These are phyloP conservation scores for Macrolepiota albuminosa DNA, from an alignment of 768 basidiomycete genomes.

Conservation along the genomic window DNA sequence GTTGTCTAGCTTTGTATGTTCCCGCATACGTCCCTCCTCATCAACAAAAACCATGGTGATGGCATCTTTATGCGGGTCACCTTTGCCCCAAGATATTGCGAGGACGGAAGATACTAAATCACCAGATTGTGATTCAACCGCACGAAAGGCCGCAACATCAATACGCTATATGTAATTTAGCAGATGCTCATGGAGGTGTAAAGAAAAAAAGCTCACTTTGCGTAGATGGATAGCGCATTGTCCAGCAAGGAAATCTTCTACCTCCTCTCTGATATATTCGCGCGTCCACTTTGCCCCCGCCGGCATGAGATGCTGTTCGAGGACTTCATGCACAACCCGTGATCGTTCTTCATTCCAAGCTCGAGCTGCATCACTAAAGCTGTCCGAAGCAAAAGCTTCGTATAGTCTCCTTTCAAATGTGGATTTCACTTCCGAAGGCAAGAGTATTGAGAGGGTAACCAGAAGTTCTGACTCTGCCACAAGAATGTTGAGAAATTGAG, in stretches of 20 bases:
- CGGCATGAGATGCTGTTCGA: conserved; percentile 82
- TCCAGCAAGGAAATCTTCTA: conserved; percentile 76
- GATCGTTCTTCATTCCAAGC: conserved; percentile 90
- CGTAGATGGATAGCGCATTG: conserved; percentile 66
- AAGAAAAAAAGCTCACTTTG: conserved; percentile 45
- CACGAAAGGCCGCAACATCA: conserved; percentile 72
- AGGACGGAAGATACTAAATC: conserved; percentile 77
- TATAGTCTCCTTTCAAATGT: conserved; percentile 71
- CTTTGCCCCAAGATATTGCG: conserved; percentile 92
- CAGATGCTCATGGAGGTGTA: conserved; percentile 3
- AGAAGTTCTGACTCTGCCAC: conserved; percentile 87
- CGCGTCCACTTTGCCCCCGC: conserved; percentile 83
- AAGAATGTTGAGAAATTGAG: conserved; percentile 89
- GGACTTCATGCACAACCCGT: conserved; percentile 70
- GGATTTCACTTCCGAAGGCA: conserved; percentile 59
- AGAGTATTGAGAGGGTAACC: conserved; percentile 66
- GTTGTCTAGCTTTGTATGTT: conserved; percentile 86
- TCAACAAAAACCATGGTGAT: conserved; percentile 85
- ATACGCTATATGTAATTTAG: conserved; percentile 54
- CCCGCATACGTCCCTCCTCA: conserved; percentile 84
- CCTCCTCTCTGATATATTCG: conserved; percentile 86
- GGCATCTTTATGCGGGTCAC: conserved; percentile 88
- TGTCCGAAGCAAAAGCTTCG: conserved; percentile 80
- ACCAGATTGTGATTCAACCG: conserved; percentile 59
- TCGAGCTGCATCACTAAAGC: conserved; percentile 77